Base-by-base conservation (phyloP, 352 stramenopile species). In the Phytophthora crassamura region DNA sequence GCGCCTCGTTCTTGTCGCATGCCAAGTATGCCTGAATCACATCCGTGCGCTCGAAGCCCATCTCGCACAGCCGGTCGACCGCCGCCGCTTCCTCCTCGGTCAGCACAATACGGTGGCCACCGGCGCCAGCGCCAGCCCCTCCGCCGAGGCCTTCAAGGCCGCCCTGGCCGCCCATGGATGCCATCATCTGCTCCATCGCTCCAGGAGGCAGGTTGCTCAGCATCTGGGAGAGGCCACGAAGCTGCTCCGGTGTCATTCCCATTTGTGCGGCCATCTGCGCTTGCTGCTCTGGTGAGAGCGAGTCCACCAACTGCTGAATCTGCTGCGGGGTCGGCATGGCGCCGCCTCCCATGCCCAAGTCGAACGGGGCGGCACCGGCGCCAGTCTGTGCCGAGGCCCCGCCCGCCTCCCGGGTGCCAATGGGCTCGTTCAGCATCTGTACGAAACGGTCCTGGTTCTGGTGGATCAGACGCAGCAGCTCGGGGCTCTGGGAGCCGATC, bases 1-100 rank as follows among this genome's bases (percentile, higher is more conserved):
- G 84, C 46, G 94, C 97, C 79, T 99, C 96, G 78, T 99, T 99
- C 88, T 99, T 99, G 88, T 99, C 98, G 72, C 98, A 99, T 35
- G 97, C 96, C 64, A 99, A 80, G 87, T 99, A 99, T 47, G 97
- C 97, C 81, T 99, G 97, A 57, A 98, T 91, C 16, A 94, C 96
- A 68, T 98, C 93, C 30, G 94, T 80, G 67, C 88, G 90, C 47
- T 95, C 82, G 64, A 97, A 97, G 16, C 91, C 90, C 72, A 98
- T 89, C 36, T 92, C 86, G 45, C 78, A 90, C 7, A 97, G 74
- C 16, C 81, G 77, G 53, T 93, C 80, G 33, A 95, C 85, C 3
- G 85, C 85, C 3, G 83, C 85, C 1, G 84, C 81, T 69, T 95
- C 85, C 40, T 95, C 86, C 54, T 95, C 84, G 18, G 74, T 86